Conservation (phyloP, 768 basidiomycete genomes). For the Lactarius evosmus region DNA sequence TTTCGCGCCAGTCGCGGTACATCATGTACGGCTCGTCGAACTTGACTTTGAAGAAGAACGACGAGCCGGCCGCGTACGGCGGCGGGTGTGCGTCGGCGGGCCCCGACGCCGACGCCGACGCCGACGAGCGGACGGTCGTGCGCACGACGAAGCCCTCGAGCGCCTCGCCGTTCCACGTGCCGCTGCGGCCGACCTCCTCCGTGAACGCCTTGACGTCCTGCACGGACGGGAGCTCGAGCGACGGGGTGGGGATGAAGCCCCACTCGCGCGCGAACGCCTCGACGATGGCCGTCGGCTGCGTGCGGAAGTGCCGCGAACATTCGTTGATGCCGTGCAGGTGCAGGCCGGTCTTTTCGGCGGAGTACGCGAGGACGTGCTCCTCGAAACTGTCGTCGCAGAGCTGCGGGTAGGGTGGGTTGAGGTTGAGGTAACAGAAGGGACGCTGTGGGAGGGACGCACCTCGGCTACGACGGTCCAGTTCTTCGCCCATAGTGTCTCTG, state of each 20-base stretch:
- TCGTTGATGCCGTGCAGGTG: conserved; percentile 91
- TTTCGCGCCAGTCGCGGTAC: conserved; percentile 96
- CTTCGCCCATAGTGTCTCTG: conserved; percentile 68
- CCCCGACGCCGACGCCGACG: no score
- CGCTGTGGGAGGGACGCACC: conserved; percentile 45
- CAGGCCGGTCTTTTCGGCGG: conserved; percentile 79
- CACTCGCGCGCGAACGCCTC: conserved; percentile 82
- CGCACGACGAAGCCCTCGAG: conserved; percentile 96
- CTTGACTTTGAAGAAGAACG: conserved; percentile 99
- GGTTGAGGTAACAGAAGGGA: no score
- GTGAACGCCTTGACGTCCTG: conserved; percentile 72
- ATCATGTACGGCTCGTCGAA: conserved; percentile 99
- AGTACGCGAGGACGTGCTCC: conserved; percentile 88
- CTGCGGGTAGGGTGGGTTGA: conserved; percentile 40
- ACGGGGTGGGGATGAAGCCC: conserved; percentile 84
- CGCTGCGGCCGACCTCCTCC: conserved; percentile 57
- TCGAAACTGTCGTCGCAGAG: conserved; percentile 97
- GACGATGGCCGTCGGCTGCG: conserved; percentile 62
- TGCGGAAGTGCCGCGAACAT: conserved; percentile 62
- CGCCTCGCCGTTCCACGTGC: conserved; percentile 78
- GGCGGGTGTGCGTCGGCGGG: no score
- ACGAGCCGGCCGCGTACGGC: conserved; percentile 74
- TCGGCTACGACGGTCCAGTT: conserved; percentile 91
- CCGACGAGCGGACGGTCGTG: conserved; percentile 54
- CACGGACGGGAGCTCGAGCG: conserved; percentile 55